Conservation (phyloP, 2,329 filamentous ascomycete genomes). For the Aspergillus pseudotamarii region DNA sequence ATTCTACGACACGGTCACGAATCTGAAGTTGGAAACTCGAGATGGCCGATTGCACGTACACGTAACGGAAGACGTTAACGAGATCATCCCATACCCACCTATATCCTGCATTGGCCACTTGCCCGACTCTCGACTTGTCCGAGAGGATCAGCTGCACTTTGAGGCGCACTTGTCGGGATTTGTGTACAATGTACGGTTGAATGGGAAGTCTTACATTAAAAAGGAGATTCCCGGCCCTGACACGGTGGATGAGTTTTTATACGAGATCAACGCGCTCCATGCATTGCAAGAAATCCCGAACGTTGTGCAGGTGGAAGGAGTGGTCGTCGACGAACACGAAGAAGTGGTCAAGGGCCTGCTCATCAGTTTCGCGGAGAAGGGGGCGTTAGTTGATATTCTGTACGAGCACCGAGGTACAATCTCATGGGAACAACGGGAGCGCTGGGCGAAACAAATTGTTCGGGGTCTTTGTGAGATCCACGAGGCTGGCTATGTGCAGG, state of each 20-base stretch:
- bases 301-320: conserved; percentile 83
- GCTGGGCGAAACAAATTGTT: conserved; percentile 90
- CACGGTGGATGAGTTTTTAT: conserved; percentile 93
- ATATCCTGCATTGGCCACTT: conserved; percentile 75
- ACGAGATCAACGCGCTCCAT: conserved; percentile 94
- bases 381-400: conserved; percentile 86
- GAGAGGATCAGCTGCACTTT: conserved; percentile 77
- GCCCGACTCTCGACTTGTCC: conserved; percentile 50
- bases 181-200: conserved; percentile 85
- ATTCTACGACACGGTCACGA: conserved; percentile 95
- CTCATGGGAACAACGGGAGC: conserved; percentile 73
- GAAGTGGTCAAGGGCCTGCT: conserved; percentile 82
- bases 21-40: conserved; percentile 87
- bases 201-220: conserved; percentile 76
- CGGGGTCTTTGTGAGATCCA: conserved; percentile 89
- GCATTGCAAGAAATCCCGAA: conserved; percentile 70
- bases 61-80: conserved; percentile 95
- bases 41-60: conserved; percentile 90
- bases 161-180: conserved; percentile 95
- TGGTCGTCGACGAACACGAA: conserved; percentile 78
- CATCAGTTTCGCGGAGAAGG: conserved; percentile 83
- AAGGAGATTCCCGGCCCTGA: conserved; percentile 98
- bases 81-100: conserved; percentile 85
- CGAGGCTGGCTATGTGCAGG: conserved; percentile 93
- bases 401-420: conserved; percentile 71